Evolutionary conservation across 331 rosid species (phyloP).

Genomic region (Spiraea crenata): DNA sequence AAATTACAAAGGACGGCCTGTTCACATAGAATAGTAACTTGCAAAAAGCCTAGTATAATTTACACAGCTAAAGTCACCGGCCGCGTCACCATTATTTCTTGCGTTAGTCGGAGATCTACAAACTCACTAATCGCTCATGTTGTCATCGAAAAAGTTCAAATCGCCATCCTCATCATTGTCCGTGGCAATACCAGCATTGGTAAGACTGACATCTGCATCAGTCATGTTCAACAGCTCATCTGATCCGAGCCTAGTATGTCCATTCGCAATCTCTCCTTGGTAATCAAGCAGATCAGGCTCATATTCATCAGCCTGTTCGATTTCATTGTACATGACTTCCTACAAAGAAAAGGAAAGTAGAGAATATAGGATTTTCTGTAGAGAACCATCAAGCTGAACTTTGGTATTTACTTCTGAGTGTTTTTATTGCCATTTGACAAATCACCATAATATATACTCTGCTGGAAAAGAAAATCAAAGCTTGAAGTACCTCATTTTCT

Average conservation of each 20-base stretch:
- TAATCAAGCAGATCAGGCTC: constrained; percentile 67
- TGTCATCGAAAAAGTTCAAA: constrained; percentile 67
- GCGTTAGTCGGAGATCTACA: constrained; percentile 21
- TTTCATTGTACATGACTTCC: constrained; percentile 52
- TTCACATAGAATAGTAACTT: background rate
- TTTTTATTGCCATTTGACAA: background rate
- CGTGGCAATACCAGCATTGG: constrained; percentile 45
- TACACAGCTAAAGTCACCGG: background rate
- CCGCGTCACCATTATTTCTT: background rate
- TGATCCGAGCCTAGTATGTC: constrained; percentile 52
- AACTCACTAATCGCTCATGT: constrained; percentile 53
- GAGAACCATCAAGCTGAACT: background rate
- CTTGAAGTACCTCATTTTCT: constrained; percentile 59
- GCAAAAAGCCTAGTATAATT: background rate
- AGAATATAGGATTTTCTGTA: background rate
- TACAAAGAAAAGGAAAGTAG: constrained; percentile 26
- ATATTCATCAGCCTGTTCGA: constrained; percentile 55
- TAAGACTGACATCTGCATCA: constrained; percentile 45
- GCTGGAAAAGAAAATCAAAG: background rate
- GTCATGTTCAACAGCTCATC: constrained; percentile 46
- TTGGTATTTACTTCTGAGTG: background rate
- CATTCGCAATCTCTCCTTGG: constrained; percentile 43
- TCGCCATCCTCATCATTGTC: constrained; percentile 70
- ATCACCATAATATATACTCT: background rate
- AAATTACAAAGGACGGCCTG: constrained; percentile 1